phyloP scores from a whole-genome alignment of 371 early-diverging fungal species.

The Lichtheimia ornata region DNA sequence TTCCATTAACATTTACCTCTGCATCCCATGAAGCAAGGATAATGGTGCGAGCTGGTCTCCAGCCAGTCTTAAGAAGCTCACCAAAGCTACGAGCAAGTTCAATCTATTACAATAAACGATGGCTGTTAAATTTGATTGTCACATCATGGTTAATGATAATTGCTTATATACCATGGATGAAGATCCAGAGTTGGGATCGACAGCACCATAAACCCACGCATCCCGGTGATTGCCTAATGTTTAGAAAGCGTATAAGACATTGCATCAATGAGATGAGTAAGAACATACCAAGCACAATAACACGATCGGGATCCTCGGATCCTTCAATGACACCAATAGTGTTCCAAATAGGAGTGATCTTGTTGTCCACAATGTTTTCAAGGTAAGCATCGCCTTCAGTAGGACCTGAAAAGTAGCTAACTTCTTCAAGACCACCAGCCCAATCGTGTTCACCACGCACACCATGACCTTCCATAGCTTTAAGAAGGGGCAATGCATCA shows the following conservation, averaged over 20 bases:
- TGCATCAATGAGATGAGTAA: neutral
- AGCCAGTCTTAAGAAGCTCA: constrained; percentile 51
- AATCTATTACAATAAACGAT: constrained; percentile 16
- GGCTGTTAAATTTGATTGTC: neutral
- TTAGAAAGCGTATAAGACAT: neutral
- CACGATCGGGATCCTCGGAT: constrained; percentile 54
- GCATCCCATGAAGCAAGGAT: constrained; percentile 67
- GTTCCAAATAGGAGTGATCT: constrained; percentile 65
- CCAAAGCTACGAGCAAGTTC: constrained; percentile 56
- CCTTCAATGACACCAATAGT: constrained; percentile 65
- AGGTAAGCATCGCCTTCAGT: constrained; percentile 51
- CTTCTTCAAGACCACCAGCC: constrained; percentile 51
- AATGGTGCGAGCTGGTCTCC: constrained; percentile 62
- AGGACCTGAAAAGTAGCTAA: constrained; percentile 61
- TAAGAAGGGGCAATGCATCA: constrained; percentile 62
- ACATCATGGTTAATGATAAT: neutral
- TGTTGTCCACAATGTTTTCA: constrained; percentile 56
- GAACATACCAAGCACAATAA: constrained; percentile 52
- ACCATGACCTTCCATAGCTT: constrained; percentile 53
- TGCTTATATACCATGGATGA: constrained; percentile 55
- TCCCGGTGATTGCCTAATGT: constrained; percentile 65
- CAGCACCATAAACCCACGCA: constrained; percentile 69
- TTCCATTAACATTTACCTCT: constrained; percentile 21
- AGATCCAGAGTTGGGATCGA: constrained; percentile 69
- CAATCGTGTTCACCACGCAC: constrained; percentile 29